These are phyloP conservation scores for Ampelocalamus luodianensis DNA, from an alignment of 176 grass and related monocot species.

Conservation along the genomic window DNA sequence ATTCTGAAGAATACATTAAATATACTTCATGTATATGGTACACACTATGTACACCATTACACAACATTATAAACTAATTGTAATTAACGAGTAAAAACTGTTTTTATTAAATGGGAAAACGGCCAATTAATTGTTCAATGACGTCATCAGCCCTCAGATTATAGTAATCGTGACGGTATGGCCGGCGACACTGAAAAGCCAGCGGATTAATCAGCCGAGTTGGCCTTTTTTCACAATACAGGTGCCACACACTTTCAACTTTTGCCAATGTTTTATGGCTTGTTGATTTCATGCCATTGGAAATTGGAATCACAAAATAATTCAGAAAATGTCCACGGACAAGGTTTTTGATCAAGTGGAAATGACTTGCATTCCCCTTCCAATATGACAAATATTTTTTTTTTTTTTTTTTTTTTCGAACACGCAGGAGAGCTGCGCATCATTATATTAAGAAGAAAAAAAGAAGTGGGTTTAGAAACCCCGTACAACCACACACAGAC, in stretches of 20 bases:
- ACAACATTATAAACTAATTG: background rate
- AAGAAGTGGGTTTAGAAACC: too few species aligned
- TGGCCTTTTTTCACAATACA: background rate
- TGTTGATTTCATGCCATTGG: conserved; percentile 19
- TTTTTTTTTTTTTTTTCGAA: too few species aligned
- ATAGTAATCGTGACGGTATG: background rate
- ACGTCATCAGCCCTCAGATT: background rate
- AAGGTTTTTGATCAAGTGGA: background rate
- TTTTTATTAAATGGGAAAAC: background rate
- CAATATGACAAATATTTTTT: background rate
- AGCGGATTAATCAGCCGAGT: background rate
- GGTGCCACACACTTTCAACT: background rate
- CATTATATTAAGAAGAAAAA: too few species aligned
- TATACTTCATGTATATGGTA: conserved; percentile 14
- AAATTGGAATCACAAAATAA: conserved; percentile 21
- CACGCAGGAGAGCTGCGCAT: too few species aligned
- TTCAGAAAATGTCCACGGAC: conserved; percentile 1
- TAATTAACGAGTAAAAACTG: background rate
- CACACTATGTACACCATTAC: background rate
- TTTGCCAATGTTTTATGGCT: background rate
- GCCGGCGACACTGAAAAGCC: background rate
- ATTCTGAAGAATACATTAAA: background rate
- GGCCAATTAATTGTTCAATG: background rate
- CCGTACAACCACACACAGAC: too few species aligned
- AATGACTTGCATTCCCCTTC: background rate